phyloP scores from a whole-genome alignment of 495 filamentous ascomycete species.

The Cudoniella acicularis region DNA sequence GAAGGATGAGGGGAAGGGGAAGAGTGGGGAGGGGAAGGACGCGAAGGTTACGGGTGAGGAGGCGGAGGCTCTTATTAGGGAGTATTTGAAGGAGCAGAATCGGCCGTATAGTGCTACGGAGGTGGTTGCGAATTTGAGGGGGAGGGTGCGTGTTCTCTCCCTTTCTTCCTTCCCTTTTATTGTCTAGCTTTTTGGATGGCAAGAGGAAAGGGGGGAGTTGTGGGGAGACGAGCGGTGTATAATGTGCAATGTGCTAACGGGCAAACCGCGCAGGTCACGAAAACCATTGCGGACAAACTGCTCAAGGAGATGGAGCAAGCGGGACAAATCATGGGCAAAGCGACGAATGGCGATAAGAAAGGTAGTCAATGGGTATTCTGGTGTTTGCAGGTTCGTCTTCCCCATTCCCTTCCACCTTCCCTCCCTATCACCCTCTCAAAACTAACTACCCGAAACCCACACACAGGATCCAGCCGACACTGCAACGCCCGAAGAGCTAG shows the following conservation, averaged over 20 bases:
- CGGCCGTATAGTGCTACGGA: conserved; percentile 47
- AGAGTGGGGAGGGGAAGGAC: conserved; percentile 18
- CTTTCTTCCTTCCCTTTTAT: not conserved
- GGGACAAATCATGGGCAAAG: conserved; percentile 54
- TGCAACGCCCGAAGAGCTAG: conserved; percentile 40
- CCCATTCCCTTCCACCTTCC: not conserved
- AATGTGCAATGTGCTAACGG: no score
- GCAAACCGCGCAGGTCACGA: conserved; percentile 48
- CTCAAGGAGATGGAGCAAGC: conserved; percentile 61
- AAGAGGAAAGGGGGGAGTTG: not conserved
- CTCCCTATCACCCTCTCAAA: not conserved
- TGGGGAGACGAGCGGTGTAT: not conserved
- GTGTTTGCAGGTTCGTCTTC: conserved; percentile 38
- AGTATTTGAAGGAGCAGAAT: conserved; percentile 17
- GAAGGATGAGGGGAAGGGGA: conserved; percentile 1
- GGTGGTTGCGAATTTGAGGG: conserved; percentile 62
- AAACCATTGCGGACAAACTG: conserved; percentile 58
- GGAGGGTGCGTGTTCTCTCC: conserved; percentile 34
- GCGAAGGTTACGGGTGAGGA: conserved; percentile 19
- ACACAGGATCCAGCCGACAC: conserved; percentile 48
- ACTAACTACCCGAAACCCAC: not conserved
- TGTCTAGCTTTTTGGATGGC: not conserved
- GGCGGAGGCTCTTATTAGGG: conserved; percentile 17
- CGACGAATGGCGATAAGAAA: conserved; percentile 25
- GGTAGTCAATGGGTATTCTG: conserved; percentile 29